phyloP scores from a whole-genome alignment of 371 early-diverging fungal species.

The Conidiobolus incongruus region DNA sequence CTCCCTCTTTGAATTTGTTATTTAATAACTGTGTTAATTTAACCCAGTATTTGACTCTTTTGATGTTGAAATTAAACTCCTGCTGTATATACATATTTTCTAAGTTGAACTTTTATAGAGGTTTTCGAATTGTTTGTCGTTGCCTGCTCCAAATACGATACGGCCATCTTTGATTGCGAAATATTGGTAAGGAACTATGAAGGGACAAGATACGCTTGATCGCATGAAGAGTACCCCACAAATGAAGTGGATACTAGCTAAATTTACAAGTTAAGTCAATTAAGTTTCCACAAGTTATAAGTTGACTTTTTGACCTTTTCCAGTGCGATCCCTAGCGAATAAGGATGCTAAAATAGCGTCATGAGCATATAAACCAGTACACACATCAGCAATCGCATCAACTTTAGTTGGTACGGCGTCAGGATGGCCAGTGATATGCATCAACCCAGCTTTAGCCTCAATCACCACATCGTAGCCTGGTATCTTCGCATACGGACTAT shows the following conservation, averaged over 20 bases:
- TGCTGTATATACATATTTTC: too few relatives aligned
- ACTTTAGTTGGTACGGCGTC: conserved; percentile 74
- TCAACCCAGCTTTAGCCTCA: conserved; percentile 80
- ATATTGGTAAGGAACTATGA: conserved; percentile 82
- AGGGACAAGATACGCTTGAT: conserved; percentile 69
- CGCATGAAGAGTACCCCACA: conserved; percentile 55
- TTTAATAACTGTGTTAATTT: conserved; percentile 28
- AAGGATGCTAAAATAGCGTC: conserved; percentile 75
- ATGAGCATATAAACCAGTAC: conserved; percentile 76
- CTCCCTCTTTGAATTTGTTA: conserved; percentile 28
- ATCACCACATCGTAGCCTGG: conserved; percentile 90
- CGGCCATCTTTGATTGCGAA: conserved; percentile 59
- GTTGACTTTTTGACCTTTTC: conserved; percentile 65
- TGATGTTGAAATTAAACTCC: conserved; percentile 32
- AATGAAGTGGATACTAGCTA: conserved; percentile 64
- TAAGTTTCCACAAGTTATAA: conserved; percentile 67
- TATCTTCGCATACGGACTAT: conserved; percentile 51
- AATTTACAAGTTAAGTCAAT: conserved; percentile 68
- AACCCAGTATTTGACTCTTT: conserved; percentile 45
- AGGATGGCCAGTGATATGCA: conserved; percentile 84
- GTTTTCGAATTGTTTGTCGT: conserved; percentile 56
- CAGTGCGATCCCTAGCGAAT: conserved; percentile 34
- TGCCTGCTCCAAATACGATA: conserved; percentile 77
- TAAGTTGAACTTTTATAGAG: conserved; percentile 28
- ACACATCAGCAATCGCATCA: too few relatives aligned